Percentiles rank a stretch among this genome's conserved stretches.
Conservation (phyloP, 1,284 basidiomycete genomes). For the Microbotryomycetes sp. region DNA sequence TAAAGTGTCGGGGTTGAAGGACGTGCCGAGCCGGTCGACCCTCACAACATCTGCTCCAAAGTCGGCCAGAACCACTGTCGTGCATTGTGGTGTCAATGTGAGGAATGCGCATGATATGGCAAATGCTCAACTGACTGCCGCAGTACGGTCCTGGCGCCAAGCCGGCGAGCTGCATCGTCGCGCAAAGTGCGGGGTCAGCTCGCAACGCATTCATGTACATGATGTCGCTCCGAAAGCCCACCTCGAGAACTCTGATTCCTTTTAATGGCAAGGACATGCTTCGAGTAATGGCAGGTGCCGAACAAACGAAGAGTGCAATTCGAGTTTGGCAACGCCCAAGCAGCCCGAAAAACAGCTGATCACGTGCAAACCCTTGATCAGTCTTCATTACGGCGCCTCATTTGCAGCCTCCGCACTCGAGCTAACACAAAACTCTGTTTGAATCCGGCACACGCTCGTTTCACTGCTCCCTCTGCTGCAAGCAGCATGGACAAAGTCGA, state of each 20-base stretch:
- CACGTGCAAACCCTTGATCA: too few relatives aligned
- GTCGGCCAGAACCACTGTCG: conserved; percentile 63
- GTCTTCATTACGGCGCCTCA: too few relatives aligned
- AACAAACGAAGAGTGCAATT: background rate
- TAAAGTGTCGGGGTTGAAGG: conserved; percentile 36
- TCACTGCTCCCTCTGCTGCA: too few relatives aligned
- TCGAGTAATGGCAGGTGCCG: background rate
- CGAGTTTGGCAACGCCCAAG: background rate
- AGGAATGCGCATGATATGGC: background rate
- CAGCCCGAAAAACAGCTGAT: background rate
- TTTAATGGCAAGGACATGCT: conserved; percentile 5
- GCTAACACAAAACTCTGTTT: too few relatives aligned
- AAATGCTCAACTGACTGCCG: conserved; percentile 38
- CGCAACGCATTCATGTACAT: too few relatives aligned
- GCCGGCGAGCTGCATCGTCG: conserved; percentile 60
- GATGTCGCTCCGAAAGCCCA: background rate
- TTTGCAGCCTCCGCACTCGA: too few relatives aligned
- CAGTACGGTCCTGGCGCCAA: conserved; percentile 73
- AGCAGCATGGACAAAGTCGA: too few relatives aligned
- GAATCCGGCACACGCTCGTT: too few relatives aligned
- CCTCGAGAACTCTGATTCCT: conserved; percentile 24
- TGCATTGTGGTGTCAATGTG: background rate
- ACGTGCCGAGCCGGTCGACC: conserved; percentile 53
- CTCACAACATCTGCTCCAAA: conserved; percentile 71
- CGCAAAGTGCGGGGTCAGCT: conserved; percentile 6